These are phyloP conservation scores for Komagataea norvegica DNA, from an alignment of 1,139 yeast genomes.

Conservation along the genomic window DNA sequence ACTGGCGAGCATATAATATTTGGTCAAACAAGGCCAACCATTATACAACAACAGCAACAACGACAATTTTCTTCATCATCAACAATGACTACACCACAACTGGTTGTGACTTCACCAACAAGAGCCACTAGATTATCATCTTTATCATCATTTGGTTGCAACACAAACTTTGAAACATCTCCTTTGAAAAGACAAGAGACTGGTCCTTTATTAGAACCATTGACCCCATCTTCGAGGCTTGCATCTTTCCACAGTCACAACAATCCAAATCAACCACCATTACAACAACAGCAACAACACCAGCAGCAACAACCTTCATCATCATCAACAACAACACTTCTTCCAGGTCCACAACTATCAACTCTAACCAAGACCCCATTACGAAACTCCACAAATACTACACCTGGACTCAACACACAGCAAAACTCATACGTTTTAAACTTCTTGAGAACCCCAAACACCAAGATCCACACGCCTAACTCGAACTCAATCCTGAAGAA, in stretches of 20 bases:
- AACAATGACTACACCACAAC: slow-evolving; percentile 1
- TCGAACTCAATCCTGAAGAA: slow-evolving; percentile 39
- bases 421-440: slow-evolving; percentile 17
- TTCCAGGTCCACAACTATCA: slow-evolving; percentile 24
- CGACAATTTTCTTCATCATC: too few species aligned
- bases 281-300: slow-evolving; percentile 12
- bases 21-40: slow-evolving; percentile 22
- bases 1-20: slow-evolving; percentile 32
- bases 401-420: slow-evolving; percentile 15
- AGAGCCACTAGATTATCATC: slow-evolving; percentile 19
- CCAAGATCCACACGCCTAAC: slow-evolving; percentile 28
- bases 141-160: slow-evolving; percentile 59
- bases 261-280: too few species aligned
- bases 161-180: slow-evolving; percentile 57
- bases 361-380: slow-evolving; percentile 21
- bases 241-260: slow-evolving; percentile 18
- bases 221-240: slow-evolving; percentile 27
- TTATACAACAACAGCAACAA: too few species aligned
- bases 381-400: slow-evolving; percentile 15
- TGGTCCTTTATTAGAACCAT: slow-evolving; percentile 59
- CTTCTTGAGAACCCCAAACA: slow-evolving; percentile 24
- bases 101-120: slow-evolving; percentile 10
- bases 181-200: slow-evolving; percentile 54
- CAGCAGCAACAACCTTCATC: background rate
- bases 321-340: slow-evolving; percentile 15